phyloP scores from a whole-genome alignment of 768 basidiomycete genomes.

The Pisolithus orientalis region DNA sequence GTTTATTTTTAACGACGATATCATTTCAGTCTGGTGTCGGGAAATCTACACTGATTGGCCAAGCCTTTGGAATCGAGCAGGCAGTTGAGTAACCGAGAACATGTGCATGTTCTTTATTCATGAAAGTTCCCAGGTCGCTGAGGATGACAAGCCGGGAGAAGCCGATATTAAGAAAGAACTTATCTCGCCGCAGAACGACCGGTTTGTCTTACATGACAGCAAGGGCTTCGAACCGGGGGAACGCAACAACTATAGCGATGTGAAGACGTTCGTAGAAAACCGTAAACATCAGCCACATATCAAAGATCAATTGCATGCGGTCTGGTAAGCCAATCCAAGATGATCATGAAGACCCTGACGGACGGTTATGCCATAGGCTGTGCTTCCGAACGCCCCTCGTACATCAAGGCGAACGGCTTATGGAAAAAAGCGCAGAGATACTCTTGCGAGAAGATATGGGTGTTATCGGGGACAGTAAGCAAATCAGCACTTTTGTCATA shows the following conservation, averaged over 20 bases:
- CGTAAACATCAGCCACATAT: background rate
- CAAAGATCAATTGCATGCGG: constrained; percentile 8
- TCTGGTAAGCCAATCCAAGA: constrained; percentile 4
- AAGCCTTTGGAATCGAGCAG: too few relatives aligned
- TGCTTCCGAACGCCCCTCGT: background rate
- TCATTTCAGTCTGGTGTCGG: constrained; percentile 2
- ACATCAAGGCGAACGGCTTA: background rate
- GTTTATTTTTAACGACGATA: background rate
- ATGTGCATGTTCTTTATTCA: background rate
- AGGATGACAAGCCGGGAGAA: constrained; percentile 1
- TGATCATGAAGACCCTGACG: background rate
- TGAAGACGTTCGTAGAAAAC: constrained; percentile 6
- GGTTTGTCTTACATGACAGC: constrained; percentile 11
- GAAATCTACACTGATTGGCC: background rate
- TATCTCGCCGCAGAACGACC: constrained; percentile 1
- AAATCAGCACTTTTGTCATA: background rate
- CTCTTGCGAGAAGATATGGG: background rate
- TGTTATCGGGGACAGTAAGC: background rate
- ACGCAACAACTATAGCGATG: background rate
- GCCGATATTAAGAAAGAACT: constrained; percentile 8
- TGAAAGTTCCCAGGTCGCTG: background rate
- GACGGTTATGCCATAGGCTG: background rate
- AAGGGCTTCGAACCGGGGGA: constrained; percentile 9
- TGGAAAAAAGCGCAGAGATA: background rate
- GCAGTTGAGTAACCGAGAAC: background rate